Evolutionary conservation across 257 asterid species (phyloP).

Genomic region (Osmanthus fragrans): DNA sequence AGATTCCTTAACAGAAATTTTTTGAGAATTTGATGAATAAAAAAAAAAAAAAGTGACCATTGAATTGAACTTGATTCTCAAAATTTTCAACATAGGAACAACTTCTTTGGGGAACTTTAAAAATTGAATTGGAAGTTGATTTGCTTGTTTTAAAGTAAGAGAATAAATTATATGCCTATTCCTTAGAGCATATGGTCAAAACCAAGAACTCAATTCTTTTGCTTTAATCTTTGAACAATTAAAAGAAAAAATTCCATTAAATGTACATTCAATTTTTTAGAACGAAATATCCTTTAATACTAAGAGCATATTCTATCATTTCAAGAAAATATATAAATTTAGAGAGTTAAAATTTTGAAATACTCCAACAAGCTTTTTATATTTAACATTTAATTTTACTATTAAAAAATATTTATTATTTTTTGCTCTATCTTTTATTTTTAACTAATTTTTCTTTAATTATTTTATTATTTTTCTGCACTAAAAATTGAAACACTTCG

Average conservation of each 20-base stretch:
- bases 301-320: no score
- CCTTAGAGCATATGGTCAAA: background rate
- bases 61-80: background rate
- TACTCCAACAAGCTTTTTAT: no score
- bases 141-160: background rate
- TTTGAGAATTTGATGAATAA: background rate
- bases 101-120: background rate
- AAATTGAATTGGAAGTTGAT: background rate
- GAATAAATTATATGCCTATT: background rate
- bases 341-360: no score
- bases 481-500: no score
- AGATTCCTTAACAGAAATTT: no score
- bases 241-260: conserved; percentile 1
- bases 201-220: background rate
- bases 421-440: no score
- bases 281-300: background rate
- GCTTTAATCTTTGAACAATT: background rate
- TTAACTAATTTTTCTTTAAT: no score
- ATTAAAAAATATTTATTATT: no score
- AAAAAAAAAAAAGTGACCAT: background rate
- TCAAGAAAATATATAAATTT: no score
- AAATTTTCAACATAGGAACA: background rate
- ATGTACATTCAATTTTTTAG: background rate
- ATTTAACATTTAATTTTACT: no score
- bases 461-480: no score